These are phyloP conservation scores for Pythium rishiriense DNA, from an alignment of 352 stramenopile genomes.

Conservation along the genomic window DNA sequence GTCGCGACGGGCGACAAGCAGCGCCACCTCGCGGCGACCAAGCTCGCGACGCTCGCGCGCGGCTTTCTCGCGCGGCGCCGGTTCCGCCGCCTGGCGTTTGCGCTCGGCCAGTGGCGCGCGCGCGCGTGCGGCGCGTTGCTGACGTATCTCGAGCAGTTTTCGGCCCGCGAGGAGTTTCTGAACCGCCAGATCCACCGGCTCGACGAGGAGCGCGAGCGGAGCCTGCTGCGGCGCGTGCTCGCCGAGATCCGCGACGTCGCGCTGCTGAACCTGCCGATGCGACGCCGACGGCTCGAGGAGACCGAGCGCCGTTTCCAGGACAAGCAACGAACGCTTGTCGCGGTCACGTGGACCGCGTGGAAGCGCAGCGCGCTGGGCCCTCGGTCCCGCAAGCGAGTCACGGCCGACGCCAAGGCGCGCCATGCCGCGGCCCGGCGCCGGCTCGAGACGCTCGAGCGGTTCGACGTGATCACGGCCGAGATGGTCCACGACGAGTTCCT, in stretches of 20 bases:
- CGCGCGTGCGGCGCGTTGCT: constrained; percentile 44
- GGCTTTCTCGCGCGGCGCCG: constrained; percentile 53
- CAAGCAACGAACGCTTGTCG: constrained; percentile 45
- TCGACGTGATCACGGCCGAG: constrained; percentile 68
- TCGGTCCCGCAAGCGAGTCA: constrained; percentile 56
- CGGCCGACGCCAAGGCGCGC: constrained; percentile 40
- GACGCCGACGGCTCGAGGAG: constrained; percentile 52
- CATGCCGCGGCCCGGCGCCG: constrained; percentile 51
- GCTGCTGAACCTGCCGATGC: constrained; percentile 66
- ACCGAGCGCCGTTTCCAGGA: constrained; percentile 45
- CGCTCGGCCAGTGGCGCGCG: constrained; percentile 54
- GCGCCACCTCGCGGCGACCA: constrained; percentile 64
- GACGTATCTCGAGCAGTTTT: constrained; percentile 62
- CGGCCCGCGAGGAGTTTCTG: constrained; percentile 62
- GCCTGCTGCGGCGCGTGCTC: constrained; percentile 48
- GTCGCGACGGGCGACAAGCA: constrained; percentile 75
- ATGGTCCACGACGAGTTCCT: constrained; percentile 83
- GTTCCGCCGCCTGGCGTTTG: constrained; percentile 40
- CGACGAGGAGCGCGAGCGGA: constrained; percentile 36
- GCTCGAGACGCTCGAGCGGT: constrained; percentile 60
- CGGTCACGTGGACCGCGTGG: constrained; percentile 49
- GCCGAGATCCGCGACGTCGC: constrained; percentile 69
- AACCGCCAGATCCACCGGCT: constrained; percentile 50
- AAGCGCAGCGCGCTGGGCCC: constrained; percentile 53
- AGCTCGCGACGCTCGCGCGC: constrained; percentile 55